A percentile compares a stretch with the other conserved stretches of the same genome.
phyloP scores from a whole-genome alignment of 169 alveolate species.

The Plasmodium ovale region DNA sequence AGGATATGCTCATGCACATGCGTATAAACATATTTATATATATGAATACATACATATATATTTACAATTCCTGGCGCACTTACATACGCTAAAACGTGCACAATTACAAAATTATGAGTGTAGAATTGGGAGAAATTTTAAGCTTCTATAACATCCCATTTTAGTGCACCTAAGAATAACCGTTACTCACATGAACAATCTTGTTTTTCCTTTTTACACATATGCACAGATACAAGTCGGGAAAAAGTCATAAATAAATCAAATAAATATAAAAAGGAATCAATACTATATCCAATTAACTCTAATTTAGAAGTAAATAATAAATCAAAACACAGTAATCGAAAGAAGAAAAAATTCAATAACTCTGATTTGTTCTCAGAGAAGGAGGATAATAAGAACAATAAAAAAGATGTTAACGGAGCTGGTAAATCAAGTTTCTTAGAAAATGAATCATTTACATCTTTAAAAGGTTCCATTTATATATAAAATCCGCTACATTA shows the following conservation, averaged over 20 bases:
- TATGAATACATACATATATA: not conserved
- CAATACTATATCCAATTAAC: not conserved
- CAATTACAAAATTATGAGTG: too few species aligned
- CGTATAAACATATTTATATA: too few species aligned
- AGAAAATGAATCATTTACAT: too few species aligned
- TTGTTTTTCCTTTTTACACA: not conserved
- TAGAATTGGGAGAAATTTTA: too few species aligned
- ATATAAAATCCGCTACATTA: too few species aligned
- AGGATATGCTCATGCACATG: not conserved
- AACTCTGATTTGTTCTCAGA: slow-evolving; percentile 1
- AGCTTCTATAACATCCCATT: slow-evolving; percentile 10
- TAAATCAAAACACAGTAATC: not conserved
- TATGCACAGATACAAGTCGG: not conserved
- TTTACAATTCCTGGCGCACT: too few species aligned
- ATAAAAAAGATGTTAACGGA: not conserved
- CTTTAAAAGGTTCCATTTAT: too few species aligned
- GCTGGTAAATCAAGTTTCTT: not conserved
- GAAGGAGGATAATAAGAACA: not conserved
- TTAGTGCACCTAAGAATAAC: not conserved
- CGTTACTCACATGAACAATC: not conserved
- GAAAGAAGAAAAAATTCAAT: slow-evolving; percentile 3
- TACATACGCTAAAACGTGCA: too few species aligned
- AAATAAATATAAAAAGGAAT: not conserved
- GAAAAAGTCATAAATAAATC: slow-evolving; percentile 23
- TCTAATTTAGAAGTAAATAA: not conserved